Conservation (phyloP, 2,329 filamentous ascomycete species). For the Bipolaris cookei region DNA sequence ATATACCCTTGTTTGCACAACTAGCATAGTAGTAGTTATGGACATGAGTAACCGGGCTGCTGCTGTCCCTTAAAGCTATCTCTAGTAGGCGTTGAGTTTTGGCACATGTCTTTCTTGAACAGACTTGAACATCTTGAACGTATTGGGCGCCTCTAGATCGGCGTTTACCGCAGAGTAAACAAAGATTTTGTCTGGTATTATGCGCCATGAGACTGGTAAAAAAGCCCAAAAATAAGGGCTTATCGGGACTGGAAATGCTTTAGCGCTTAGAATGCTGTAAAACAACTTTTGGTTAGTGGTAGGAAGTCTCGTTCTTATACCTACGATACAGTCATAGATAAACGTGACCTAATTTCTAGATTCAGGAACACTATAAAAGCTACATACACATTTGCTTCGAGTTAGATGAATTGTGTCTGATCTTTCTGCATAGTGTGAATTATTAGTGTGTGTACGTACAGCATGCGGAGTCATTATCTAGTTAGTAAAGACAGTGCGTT, state of each 20-base stretch:
- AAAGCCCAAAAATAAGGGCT: neutral
- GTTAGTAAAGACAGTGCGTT: too few relatives aligned
- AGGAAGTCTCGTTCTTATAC: neutral
- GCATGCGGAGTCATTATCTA: too few relatives aligned
- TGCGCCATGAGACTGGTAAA: neutral
- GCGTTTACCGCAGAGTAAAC: constrained; percentile 12
- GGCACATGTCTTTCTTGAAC: constrained; percentile 11
- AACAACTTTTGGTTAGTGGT: neutral
- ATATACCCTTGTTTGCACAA: constrained; percentile 4
- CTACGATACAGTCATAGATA: neutral
- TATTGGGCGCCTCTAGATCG: constrained; percentile 1
- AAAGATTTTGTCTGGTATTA: neutral
- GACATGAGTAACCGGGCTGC: constrained; percentile 11
- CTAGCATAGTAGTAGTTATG: constrained; percentile 12
- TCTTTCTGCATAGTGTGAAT: too few relatives aligned
- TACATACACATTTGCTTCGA: too few relatives aligned
- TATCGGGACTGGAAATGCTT: neutral
- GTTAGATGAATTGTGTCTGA: too few relatives aligned
- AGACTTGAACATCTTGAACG: constrained; percentile 7
- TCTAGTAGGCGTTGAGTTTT: constrained; percentile 5
- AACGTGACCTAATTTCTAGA: neutral
- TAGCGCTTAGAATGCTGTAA: neutral
- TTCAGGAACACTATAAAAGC: neutral
- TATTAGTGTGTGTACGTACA: too few relatives aligned
- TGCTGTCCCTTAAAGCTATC: constrained; percentile 3